These are phyloP conservation scores for Juglanconis juglandina DNA, from an alignment of 2,329 filamentous ascomycete genomes.

Conservation along the genomic window DNA sequence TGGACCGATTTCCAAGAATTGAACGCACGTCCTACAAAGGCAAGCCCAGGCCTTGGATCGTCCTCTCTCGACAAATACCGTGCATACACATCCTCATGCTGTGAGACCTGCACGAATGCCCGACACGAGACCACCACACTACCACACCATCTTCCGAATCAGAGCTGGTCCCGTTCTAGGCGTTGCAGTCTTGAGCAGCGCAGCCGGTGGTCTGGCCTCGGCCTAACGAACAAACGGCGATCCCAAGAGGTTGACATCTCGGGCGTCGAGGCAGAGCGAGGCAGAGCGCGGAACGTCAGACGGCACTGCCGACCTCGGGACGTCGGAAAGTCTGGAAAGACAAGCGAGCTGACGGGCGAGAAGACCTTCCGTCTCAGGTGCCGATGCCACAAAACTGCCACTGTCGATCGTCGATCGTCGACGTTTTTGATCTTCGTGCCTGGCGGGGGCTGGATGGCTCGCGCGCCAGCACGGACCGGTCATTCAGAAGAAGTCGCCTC, in stretches of 20 bases:
- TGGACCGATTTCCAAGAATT: background rate
- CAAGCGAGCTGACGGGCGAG: background rate
- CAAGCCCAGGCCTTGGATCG: background rate
- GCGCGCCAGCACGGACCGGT: background rate
- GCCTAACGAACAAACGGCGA: background rate
- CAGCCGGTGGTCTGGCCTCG: constrained; percentile 9
- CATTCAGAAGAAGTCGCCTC: background rate
- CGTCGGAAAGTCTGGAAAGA: background rate
- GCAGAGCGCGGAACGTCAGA: constrained; percentile 1
- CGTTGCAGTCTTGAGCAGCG: constrained; percentile 4
- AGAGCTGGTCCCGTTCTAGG: background rate
- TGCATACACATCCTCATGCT: constrained; percentile 1
- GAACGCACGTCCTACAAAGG: too few species aligned
- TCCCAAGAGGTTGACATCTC: background rate
- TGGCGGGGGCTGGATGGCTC: background rate
- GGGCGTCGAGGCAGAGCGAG: background rate
- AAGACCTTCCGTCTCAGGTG: too few species aligned
- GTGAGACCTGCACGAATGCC: constrained; percentile 13
- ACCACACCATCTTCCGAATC: constrained; percentile 1
- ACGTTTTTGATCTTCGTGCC: background rate
- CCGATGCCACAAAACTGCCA: too few species aligned
- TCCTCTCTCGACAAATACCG: background rate
- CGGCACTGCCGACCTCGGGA: constrained; percentile 4
- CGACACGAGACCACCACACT: constrained; percentile 7
- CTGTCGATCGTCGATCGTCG: background rate